A percentile compares a stretch with the other conserved stretches of the same genome.
phyloP scores from a whole-genome alignment of 441 rosid species.

The Brassica hybrid region DNA sequence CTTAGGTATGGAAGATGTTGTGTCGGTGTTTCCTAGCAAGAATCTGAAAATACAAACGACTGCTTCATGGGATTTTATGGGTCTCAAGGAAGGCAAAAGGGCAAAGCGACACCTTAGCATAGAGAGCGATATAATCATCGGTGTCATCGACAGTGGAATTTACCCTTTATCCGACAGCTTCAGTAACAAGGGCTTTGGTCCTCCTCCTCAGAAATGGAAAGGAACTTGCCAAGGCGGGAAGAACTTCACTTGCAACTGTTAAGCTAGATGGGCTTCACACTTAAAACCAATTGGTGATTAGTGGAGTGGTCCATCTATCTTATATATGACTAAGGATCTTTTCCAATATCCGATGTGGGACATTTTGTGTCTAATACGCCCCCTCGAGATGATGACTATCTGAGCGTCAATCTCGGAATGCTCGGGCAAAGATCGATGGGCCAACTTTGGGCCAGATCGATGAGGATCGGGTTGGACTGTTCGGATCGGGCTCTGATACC shows the following conservation, averaged over 20 bases:
- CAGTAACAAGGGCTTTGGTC: conserved; percentile 44
- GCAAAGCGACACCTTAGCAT: conserved; percentile 15
- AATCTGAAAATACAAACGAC: conserved; percentile 64
- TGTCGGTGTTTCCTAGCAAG: conserved; percentile 58
- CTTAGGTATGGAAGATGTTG: conserved; percentile 53
- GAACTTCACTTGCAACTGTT: conserved; percentile 69
- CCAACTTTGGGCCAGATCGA: no score
- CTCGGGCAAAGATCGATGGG: no score
- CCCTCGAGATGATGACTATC: no score
- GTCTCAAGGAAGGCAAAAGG: conserved; percentile 32
- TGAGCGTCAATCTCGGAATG: no score
- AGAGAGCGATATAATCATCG: conserved; percentile 49
- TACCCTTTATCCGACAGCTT: conserved; percentile 67
- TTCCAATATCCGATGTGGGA: no score
- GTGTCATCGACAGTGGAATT: conserved; percentile 65
- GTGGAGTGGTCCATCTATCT: no score
- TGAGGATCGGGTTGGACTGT: no score
- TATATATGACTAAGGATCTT: no score
- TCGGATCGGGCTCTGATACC: no score
- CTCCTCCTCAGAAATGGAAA: conserved; percentile 71
- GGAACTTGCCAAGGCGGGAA: conserved; percentile 51
- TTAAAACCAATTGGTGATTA: no score
- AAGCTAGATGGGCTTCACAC: no score
- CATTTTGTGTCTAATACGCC: no score
- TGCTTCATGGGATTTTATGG: conserved; percentile 61